A percentile compares a stretch with the other conserved stretches of the same genome.
Evolutionary conservation across 2,329 filamentous ascomycete species (phyloP).

Genomic region (Ceratocystis cubensis): DNA sequence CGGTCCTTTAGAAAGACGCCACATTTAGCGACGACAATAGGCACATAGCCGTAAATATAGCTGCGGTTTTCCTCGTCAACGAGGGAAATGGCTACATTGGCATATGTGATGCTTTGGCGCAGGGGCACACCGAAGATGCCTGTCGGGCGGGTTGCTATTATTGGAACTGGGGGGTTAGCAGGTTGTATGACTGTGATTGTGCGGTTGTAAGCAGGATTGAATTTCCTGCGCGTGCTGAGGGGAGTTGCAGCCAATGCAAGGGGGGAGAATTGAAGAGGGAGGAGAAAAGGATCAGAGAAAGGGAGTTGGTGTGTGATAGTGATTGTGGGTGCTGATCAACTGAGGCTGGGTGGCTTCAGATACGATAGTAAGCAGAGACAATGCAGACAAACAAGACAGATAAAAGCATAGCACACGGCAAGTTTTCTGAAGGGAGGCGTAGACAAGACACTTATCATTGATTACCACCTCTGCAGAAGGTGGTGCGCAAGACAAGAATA

Average conservation of each 20-base stretch:
- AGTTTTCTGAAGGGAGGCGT: too few relatives aligned
- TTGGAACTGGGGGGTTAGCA: slow-evolving; percentile 8
- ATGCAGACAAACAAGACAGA: neutral
- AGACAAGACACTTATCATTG: too few relatives aligned
- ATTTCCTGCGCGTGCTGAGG: neutral
- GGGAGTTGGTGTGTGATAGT: too few relatives aligned
- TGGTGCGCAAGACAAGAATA: too few relatives aligned
- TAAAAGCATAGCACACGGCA: too few relatives aligned
- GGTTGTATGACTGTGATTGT: neutral
- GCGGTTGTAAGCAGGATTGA: too few relatives aligned
- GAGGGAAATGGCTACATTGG: slow-evolving; percentile 93
- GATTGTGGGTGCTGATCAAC: slow-evolving; percentile 1
- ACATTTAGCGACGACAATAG: slow-evolving; percentile 96
- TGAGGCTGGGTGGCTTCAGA: neutral
- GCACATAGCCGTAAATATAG: slow-evolving; percentile 97
- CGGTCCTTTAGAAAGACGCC: slow-evolving; percentile 96
- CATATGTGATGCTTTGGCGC: slow-evolving; percentile 88
- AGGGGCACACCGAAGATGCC: slow-evolving; percentile 93
- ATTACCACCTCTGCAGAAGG: too few relatives aligned
- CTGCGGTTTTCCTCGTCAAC: slow-evolving; percentile 85
- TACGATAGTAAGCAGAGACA: neutral
- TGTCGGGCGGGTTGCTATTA: slow-evolving; percentile 32
- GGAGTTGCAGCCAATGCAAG: too few relatives aligned
- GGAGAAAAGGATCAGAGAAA: too few relatives aligned
- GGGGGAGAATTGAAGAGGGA: too few relatives aligned